A percentile compares a stretch with the other conserved stretches of the same genome.
Evolutionary conservation across 139 green algal species (phyloP).

Genomic region (Closterium sp.): DNA sequence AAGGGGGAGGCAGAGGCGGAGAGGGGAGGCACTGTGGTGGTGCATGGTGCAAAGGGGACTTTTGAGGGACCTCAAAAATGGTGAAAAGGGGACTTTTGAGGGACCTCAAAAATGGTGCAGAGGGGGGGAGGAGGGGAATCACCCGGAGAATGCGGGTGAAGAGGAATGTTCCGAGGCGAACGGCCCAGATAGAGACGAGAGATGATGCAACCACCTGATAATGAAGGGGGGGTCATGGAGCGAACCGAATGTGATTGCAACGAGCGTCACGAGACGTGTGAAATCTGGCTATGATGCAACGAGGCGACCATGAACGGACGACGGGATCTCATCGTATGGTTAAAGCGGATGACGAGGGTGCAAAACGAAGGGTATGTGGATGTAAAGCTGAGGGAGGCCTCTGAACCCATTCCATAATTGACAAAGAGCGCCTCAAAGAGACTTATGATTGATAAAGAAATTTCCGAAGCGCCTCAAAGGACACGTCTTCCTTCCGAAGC

Average conservation of each 20-base stretch:
- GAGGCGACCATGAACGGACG: neutral
- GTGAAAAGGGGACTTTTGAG: too few relatives aligned
- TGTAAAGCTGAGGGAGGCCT: neutral
- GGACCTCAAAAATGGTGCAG: too few relatives aligned
- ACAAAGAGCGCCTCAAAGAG: too few relatives aligned
- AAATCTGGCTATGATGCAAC: neutral
- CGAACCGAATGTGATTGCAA: neutral
- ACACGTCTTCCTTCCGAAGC: too few relatives aligned
- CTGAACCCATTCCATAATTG: too few relatives aligned
- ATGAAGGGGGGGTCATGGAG: neutral
- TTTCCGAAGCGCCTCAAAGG: too few relatives aligned
- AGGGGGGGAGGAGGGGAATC: neutral
- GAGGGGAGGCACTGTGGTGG: too few relatives aligned
- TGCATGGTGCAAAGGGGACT: too few relatives aligned
- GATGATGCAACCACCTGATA: slow-evolving; percentile 56
- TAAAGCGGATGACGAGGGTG: neutral
- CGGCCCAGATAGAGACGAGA: slow-evolving; percentile 72
- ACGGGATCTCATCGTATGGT: neutral
- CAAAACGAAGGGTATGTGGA: neutral
- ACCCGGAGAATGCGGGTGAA: slow-evolving; percentile 62
- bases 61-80: too few relatives aligned
- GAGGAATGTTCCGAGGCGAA: slow-evolving; percentile 73
- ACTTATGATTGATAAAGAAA: too few relatives aligned
- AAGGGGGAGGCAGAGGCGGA: neutral
- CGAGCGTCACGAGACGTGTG: neutral